Evolutionary conservation across 768 basidiomycete species (phyloP), one percentile per base, ranked within the genome.

Genomic region (Boletus tylopilopsis): DNA sequence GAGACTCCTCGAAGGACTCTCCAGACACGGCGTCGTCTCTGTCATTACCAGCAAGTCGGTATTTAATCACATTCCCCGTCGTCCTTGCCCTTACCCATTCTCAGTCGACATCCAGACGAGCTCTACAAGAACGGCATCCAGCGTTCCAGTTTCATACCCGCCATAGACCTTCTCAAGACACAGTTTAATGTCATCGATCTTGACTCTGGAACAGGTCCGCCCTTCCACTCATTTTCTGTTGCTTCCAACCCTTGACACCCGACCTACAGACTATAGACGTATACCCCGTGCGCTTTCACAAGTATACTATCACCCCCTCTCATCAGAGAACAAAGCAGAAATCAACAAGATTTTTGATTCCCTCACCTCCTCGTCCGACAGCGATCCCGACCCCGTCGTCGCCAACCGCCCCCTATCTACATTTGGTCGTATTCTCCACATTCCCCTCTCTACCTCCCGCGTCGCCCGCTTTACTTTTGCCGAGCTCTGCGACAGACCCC

Each of bases 91-190:
- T 53, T 42, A 2, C 25, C 1, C 39, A 1, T 36, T 37, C 39
- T 40, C 29, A 99, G 95, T 71, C 96, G 96, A 51, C 93, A 96
- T 64, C 96, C 96, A 3, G 88, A 97, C 60, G 91, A 97, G 25
- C 76, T 99, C 1, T 99, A 99, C 76, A 94, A 95, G 80, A 98
- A 98, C 56, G 96, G 96, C 0, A 96, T 99, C 36, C 96, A 99
- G 66, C 81, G 96, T 4, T 80, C 87, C 5, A 94, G 92, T 61
- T 99, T 99, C 71, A 64, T 97, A 39, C 96, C 96, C 10, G 86
- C 93, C 23, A 98, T 99, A 51, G 90, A 97, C 41, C 77, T 98
- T 24, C 80, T 99, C 57, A 97, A 96, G 72, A 70, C 81, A 1
- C 82, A 78, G 13, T 94, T 96, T 54, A 81, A 87, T 41, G 85